Evolutionary conservation across 352 stramenopile genomes (phyloP), one percentile per base, ranked within the genome.

Genomic region (Globisporangium apiculatum): DNA sequence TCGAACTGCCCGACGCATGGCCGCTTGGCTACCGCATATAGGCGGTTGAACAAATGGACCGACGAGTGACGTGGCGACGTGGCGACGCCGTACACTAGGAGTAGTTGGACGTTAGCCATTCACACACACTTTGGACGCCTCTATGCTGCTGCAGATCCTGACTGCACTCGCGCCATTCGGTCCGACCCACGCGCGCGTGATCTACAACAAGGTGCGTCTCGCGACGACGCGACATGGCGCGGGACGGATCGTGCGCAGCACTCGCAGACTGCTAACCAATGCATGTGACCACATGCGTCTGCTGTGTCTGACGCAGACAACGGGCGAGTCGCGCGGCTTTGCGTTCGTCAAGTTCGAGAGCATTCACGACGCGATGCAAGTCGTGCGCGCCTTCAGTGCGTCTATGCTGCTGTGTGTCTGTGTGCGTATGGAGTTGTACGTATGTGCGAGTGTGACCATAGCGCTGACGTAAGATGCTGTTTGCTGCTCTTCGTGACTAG

Each of bases 291-390:
- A 31, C 24, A 31, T 31, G 24, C 24, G 24, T 31, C 24, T 31
- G 24, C 24, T 31, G 24, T 31, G 24, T 57, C 38, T 51, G 7
- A 55, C 72, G 15, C 10, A 84, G 77, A 53, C 61, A 12, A 91
- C 83, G 35, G 77, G 80, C 31, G 74, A 87, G 55, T 64, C 72
- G 49, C 79, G 85, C 8, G 85, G 85, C 48, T 91, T 95, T 60
- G 85, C 77, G 6, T 95, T 92, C 49, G 79, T 87, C 36, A 73
- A 91, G 48, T 93, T 95, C 66, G 62, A 67, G 7, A 76, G 61
- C 8, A 61, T 88, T 4, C 72, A 87, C 14, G 69, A 68, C 49
- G 81, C 85, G 5, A 76, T 60, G 31, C 57, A 72, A 55, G 81
- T 81, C 12, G 58, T 91, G 50, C 63, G 73, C 15, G 64, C 75